Evolutionary conservation across 2,329 filamentous ascomycete species (phyloP), one percentile per base, ranked within the genome.

Genomic region (Alternaria gaisen): DNA sequence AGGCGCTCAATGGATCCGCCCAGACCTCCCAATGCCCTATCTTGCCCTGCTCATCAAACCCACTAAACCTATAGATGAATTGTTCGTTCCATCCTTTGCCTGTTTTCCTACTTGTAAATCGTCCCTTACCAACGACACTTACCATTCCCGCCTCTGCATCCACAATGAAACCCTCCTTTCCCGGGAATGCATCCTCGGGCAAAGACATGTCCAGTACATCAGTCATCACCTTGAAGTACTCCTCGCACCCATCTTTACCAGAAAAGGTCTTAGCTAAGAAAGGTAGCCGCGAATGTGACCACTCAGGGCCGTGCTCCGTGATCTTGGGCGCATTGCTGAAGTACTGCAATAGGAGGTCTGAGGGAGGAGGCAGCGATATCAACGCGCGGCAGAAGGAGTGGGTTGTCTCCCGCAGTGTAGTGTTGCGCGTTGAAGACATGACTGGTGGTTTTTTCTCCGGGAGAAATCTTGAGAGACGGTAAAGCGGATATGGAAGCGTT

Each of bases 1-100:
- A 81, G 34, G 80, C 80, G 61, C 77, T 80, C 57, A 81, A 64
- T 12, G 78, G 78, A 73, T 82, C 80, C 14, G 78, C 79, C 80
- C 80, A 82, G 52, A 82, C 80, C 67, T 82, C 79, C 78, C 79
- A 81, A 65, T 77, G 72, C 28, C 78, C 80, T 61, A 82, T 77
- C 68, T 63, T 78, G 0, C 77, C 78, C 18, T 77, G 61, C 7
- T 67, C 67, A 67, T 82, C 77, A 60, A 80, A 81, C 8, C 58
- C 77, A 65, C 80, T 78, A 44, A 82, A 72, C 48, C 75, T 63
- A 66, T 81, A 80, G 12, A 81, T 76, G 42, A 82, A 82, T 16
- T 72, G 63, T 64, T 82, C 80, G 16, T 79, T 69, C 79, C 79
- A 81, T 6, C 63, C 65, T 62, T 73, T 80, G 6, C 79, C 80